Percentiles rank a stretch among this genome's conserved stretches.
Evolutionary conservation across 164 flowering plant genomes (phyloP).

Genomic region (Pachysandra terminalis): DNA sequence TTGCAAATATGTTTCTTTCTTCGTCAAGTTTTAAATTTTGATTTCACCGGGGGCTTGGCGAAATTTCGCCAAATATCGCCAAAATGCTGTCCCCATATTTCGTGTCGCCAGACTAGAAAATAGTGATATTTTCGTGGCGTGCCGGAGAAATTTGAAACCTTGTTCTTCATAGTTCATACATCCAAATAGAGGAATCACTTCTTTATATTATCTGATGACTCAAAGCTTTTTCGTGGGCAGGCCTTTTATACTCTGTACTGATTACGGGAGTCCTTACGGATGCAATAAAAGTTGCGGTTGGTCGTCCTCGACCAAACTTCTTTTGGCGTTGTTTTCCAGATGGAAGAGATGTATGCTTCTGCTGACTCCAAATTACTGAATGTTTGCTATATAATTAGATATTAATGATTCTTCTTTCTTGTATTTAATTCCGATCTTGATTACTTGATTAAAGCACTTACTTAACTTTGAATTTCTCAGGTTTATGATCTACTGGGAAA

Average conservation of each 20-base stretch:
- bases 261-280: slow-evolving; percentile 75
- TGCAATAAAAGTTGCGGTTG: slow-evolving; percentile 69
- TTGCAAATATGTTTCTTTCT: background rate
- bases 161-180: too few species aligned
- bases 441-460: background rate
- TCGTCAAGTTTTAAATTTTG: too few species aligned
- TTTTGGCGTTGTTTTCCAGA: slow-evolving; percentile 91
- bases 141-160: too few species aligned
- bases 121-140: too few species aligned
- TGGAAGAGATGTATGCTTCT: slow-evolving; percentile 50
- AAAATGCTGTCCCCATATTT: too few species aligned
- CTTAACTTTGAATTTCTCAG: slow-evolving; percentile 25
- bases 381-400: background rate
- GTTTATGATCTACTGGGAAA: slow-evolving; percentile 48
- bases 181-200: background rate
- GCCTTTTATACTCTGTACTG: slow-evolving; percentile 54
- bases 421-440: background rate
- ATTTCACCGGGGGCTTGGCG: too few species aligned
- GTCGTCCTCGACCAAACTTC: slow-evolving; percentile 84
- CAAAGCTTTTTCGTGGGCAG: slow-evolving; percentile 29
- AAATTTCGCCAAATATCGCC: too few species aligned
- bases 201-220: background rate
- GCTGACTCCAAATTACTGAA: background rate
- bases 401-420: background rate
- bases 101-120: too few species aligned